These are phyloP conservation scores for Pleurozium schreberi DNA, from an alignment of 225 moss, liverwort and hornwort genomes.

Conservation along the genomic window DNA sequence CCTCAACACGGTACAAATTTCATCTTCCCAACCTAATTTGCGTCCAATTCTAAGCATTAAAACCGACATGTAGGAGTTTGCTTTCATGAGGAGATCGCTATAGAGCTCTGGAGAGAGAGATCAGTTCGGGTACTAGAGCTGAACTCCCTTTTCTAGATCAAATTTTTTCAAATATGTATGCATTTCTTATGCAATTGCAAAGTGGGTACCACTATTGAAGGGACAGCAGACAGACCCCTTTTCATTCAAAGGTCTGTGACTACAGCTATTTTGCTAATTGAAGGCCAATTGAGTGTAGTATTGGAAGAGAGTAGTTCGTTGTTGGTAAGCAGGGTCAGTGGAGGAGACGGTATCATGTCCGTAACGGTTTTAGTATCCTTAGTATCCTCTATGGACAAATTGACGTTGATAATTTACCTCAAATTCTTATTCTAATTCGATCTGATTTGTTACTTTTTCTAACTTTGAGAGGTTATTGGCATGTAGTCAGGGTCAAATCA, in stretches of 20 bases:
- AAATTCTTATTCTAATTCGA: neutral
- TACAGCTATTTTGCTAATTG: neutral
- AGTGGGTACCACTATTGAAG: neutral
- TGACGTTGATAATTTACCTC: neutral
- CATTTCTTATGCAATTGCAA: neutral
- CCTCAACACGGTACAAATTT: constrained; percentile 20
- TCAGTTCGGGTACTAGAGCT: no score
- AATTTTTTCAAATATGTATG: no score
- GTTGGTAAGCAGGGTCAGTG: neutral
- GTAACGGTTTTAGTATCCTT: neutral
- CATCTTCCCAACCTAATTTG: neutral
- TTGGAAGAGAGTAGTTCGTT: neutral
- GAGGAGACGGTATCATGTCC: neutral
- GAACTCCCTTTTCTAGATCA: neutral
- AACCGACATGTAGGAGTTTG: neutral
- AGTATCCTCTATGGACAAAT: neutral
- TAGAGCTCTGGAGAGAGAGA: neutral
- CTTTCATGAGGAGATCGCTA: neutral
- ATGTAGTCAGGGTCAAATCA: constrained; percentile 18
- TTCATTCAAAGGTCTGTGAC: neutral
- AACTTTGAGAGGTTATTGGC: neutral
- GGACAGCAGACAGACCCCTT: neutral
- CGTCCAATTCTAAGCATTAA: neutral
- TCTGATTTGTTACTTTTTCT: neutral
- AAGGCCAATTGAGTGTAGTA: neutral